Base-by-base conservation (phyloP, 495 filamentous ascomycete species). In the Filosporella fistucella region DNA sequence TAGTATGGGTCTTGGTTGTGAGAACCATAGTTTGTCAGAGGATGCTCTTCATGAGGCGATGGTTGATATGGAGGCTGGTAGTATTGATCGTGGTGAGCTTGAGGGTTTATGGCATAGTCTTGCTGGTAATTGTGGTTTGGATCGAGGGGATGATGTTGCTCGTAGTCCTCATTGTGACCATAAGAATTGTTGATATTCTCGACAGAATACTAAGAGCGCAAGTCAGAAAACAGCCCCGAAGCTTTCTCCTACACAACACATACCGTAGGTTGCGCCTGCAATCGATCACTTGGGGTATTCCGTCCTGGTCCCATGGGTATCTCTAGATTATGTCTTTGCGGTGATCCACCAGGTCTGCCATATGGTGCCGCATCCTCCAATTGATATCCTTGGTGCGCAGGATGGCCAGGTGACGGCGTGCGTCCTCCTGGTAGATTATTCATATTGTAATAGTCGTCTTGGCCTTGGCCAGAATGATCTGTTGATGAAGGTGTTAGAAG, bases 1-100 rank as follows among this genome's bases (percentile, higher is more conserved):
- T 42, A 58, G 35, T 53, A 61, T 4, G 32, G 40, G 24, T 44
- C 35, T 7, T 40, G 37, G 11, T 38, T 30, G 24, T 29, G 17
- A 6, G 47, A 41, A 42, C 37, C 40, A 30, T 22, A 52, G 21
- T n/a, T 38, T 13, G 45, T 52, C 11, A 55, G 35, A 18, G 57
- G 57, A 18, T 54, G 47, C 9, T 71, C 69, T 14, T 84, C 81
- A 30, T 78, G 71, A 0, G 71, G 63, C 11, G 78, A 74, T 3
- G 88, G 85, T 49, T 89, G 72, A 64, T 95, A 93, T 4, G 87
- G 85, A 57, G 81, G 83, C 43, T 81, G 85, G 60, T 86, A 93
- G 67, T 95, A 94, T 34, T 82, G 77, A 64, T 95, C 88, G 57
- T 91, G 88, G 55, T 94, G 89, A 30, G 80, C 82, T 62, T 89